These are phyloP conservation scores for Penicillium brasilianum DNA, from an alignment of 2,329 filamentous ascomycete genomes.

Conservation along the genomic window DNA sequence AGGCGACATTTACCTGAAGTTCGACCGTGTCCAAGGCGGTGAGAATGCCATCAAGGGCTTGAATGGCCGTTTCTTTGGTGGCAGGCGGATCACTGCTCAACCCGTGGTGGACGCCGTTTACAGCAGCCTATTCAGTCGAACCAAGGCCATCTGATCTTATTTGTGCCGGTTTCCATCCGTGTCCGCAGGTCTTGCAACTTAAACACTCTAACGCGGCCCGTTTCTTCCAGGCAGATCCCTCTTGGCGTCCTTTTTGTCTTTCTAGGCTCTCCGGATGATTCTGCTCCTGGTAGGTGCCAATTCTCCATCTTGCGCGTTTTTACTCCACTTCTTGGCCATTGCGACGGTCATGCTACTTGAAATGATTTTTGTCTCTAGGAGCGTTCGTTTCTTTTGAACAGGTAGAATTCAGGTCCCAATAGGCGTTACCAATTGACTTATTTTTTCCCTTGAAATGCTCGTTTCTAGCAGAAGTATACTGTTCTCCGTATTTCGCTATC, in stretches of 20 bases:
- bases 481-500: neutral
- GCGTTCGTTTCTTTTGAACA: conserved; percentile 9
- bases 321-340: conserved; percentile 23
- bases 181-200: conserved; percentile 36
- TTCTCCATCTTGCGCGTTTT: conserved; percentile 31
- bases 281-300: conserved; percentile 47
- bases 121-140: conserved; percentile 91
- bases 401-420: neutral
- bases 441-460: neutral
- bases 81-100: conserved; percentile 87
- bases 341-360: conserved; percentile 37
- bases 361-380: conserved; percentile 29
- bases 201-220: conserved; percentile 33
- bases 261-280: conserved; percentile 36
- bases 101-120: conserved; percentile 99
- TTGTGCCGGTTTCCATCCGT: conserved; percentile 17
- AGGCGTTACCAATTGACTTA: conserved; percentile 8
- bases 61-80: conserved; percentile 95
- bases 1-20: conserved; percentile 98
- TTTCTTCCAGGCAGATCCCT: conserved; percentile 27
- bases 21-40: conserved; percentile 91
- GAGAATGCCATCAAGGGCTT: conserved; percentile 98
- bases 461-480: neutral
- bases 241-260: conserved; percentile 24
- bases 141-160: conserved; percentile 72